Evolutionary conservation across 176 grass and related monocot species (phyloP).

Genomic region (Areca catechu): DNA sequence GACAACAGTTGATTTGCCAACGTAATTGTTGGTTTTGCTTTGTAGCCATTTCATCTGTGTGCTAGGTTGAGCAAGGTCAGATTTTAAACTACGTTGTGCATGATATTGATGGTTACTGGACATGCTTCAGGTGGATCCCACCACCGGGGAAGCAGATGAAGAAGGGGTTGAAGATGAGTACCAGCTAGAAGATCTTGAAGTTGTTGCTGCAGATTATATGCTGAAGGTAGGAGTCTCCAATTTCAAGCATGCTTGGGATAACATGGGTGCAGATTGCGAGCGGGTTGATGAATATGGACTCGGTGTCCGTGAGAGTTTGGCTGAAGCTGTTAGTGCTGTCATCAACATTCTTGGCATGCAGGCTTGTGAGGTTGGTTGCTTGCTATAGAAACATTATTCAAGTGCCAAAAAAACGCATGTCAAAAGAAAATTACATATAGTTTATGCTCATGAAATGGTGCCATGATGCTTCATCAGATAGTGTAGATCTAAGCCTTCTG

Average conservation of each 20-base stretch:
- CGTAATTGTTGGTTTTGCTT: no score
- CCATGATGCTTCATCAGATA: no score
- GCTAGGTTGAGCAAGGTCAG: no score
- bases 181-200: constrained; percentile 91
- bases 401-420: no score
- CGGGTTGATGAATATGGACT: constrained; percentile 85
- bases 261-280: constrained; percentile 77
- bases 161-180: constrained; percentile 98
- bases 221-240: constrained; percentile 83
- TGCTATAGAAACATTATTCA: neutral
- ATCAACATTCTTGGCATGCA: constrained; percentile 93
- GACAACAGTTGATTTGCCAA: no score
- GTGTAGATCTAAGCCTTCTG: no score
- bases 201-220: constrained; percentile 85
- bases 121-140: constrained; percentile 68
- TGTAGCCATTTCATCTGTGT: no score
- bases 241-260: constrained; percentile 97
- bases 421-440: no score
- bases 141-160: constrained; percentile 80
- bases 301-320: constrained; percentile 75
- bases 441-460: no score
- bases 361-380: constrained; percentile 66
- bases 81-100: no score
- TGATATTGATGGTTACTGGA: neutral
- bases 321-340: constrained; percentile 83